phyloP scores from a whole-genome alignment of 345 rosid species.

The Excoecaria agallocha region DNA sequence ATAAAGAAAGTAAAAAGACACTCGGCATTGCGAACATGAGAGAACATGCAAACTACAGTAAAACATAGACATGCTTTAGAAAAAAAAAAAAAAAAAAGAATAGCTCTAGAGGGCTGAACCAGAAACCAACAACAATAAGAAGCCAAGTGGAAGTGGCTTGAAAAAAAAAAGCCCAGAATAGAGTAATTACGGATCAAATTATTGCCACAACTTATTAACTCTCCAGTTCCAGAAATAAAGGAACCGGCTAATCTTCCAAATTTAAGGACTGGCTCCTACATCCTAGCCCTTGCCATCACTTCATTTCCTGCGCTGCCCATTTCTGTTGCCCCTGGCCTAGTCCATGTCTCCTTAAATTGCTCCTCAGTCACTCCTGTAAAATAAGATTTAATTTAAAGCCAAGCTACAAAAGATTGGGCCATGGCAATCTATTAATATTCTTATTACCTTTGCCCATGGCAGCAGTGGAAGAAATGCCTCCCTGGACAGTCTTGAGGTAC shows the following conservation, averaged over 20 bases:
- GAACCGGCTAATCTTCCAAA: slow-evolving; percentile 24
- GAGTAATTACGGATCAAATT: slow-evolving; percentile 16
- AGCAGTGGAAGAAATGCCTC: slow-evolving; percentile 95
- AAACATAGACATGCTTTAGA: background rate
- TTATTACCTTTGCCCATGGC: slow-evolving; percentile 90
- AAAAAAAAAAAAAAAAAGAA: background rate
- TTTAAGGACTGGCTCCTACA: slow-evolving; percentile 38
- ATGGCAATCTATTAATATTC: too few relatives aligned
- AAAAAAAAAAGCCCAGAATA: slow-evolving; percentile 11
- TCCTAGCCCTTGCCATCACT: slow-evolving; percentile 75
- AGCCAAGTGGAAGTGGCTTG: slow-evolving; percentile 15
- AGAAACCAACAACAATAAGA: background rate
- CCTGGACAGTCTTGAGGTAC: slow-evolving; percentile 86
- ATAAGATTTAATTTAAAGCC: background rate
- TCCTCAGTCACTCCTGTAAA: slow-evolving; percentile 87
- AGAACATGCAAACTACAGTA: background rate
- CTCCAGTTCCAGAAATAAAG: slow-evolving; percentile 25
- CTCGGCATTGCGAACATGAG: background rate
- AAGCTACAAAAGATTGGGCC: too few relatives aligned
- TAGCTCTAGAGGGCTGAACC: background rate
- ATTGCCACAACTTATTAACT: slow-evolving; percentile 33
- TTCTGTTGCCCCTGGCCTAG: slow-evolving; percentile 51
- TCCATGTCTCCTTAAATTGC: slow-evolving; percentile 92
- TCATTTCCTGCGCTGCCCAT: slow-evolving; percentile 43
- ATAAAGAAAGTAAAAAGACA: background rate